Evolutionary conservation across 2,329 filamentous ascomycete genomes (phyloP).

Genomic region (Clonostachys rhizophaga): DNA sequence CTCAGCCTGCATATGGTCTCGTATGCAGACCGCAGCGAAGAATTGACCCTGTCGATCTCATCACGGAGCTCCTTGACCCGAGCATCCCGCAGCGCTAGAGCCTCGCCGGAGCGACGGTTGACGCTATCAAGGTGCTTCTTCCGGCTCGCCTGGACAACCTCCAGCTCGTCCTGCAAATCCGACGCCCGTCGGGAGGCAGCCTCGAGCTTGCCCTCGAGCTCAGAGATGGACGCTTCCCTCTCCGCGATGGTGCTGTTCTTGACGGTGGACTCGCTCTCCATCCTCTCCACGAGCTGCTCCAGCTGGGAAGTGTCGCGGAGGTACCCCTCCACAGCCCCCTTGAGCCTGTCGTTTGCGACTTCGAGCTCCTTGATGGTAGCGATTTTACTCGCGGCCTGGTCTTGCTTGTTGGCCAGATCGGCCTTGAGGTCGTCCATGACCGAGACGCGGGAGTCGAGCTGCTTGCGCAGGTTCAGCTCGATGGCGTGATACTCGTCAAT

Average conservation of each 20-base stretch:
- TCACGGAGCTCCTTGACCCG: constrained; percentile 39
- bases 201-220: constrained; percentile 38
- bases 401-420: constrained; percentile 30
- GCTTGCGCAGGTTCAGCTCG: constrained; percentile 50
- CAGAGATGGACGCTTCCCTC: constrained; percentile 27
- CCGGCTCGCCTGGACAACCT: constrained; percentile 25
- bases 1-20: constrained; percentile 37
- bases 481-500: constrained; percentile 58
- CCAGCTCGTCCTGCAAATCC: constrained; percentile 30
- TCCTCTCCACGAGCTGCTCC: constrained; percentile 40
- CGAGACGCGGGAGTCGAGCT: constrained; percentile 47
- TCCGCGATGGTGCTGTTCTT: constrained; percentile 19
- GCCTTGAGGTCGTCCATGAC: constrained; percentile 42
- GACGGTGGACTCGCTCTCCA: constrained; percentile 31
- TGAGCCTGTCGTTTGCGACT: constrained; percentile 41
- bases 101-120: constrained; percentile 35
- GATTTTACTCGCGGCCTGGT: constrained; percentile 23
- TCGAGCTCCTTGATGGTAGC: constrained; percentile 43
- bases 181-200: constrained; percentile 30
- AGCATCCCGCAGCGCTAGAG: constrained; percentile 45
- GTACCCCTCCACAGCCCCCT: constrained; percentile 47
- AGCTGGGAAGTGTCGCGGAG: constrained; percentile 48
- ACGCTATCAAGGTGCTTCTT: constrained; percentile 22
- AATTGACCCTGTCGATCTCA: constrained; percentile 43
- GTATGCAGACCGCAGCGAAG: constrained; percentile 39